Base-by-base conservation (phyloP, 805 yeast species). In the Lipomyces yamanashiensis region DNA sequence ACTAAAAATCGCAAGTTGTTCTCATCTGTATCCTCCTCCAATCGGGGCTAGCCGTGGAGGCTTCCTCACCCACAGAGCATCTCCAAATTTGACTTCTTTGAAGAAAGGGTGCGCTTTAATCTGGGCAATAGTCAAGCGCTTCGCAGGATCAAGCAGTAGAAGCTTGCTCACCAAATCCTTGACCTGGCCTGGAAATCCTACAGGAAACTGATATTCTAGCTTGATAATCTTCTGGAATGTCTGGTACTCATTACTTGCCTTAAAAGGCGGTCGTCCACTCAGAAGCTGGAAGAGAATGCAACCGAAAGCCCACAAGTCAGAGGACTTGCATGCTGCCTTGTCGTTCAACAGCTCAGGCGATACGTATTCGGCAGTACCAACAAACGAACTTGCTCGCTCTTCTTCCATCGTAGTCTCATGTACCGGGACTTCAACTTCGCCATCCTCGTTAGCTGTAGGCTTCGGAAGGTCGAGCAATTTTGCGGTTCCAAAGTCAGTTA, bases 401-500 rank as follows among this genome's bases (percentile, higher is more conserved):
- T 62, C 64, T 39, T 57, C 62, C 28, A 47, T 54, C 15, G 56
- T 54, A 3, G 53, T 47, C 19, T 50, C 45, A 40, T 41, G 34
- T 12, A 34, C 9, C 34, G 50, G 37, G 10, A 17, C 19, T 23
- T 36, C 12, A n/a, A 12, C 19, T 17, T 53, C 47, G 13, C 45
- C 54, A 19, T 44, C 54, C 7, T 44, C 47, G 53, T 41, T 33
- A 7, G 53, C 45, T 3, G 23, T 36, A 8, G 61, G 53, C 21
- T 41, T 58, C 45, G 70, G 67, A 19, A 73, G 58, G 37, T 83
- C 84, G 15, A 90, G 77, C 5, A 90, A 79, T 74, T 90, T 91
- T 0, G 98, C 99, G n/a, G 98, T 96, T 10, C 99, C 99, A 76
- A 95, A 95, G 77, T 95, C 99, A 1, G 98, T 95, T 61, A 95